Evolutionary conservation across 2,329 filamentous ascomycete genomes (phyloP), one percentile per base, ranked within the genome.

Genomic region (Ceratocystis ficicola): DNA sequence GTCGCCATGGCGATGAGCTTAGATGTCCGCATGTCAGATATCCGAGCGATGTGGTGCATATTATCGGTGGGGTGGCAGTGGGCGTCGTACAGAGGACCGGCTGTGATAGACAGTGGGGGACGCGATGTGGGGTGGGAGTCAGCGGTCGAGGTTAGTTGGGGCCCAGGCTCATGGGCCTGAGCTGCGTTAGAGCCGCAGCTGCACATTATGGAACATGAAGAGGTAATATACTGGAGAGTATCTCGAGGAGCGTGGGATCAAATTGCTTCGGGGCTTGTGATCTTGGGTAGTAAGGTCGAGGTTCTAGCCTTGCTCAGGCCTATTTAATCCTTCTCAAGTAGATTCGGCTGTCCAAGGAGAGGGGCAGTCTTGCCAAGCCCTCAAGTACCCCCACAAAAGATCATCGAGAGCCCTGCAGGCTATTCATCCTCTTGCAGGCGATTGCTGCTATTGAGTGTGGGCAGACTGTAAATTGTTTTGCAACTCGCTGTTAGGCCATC

Each of bases 51-150:
- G 20, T 80, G 83, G 52, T 79, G 75, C 81, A 90, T 86, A 22
- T 85, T 89, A 74, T 93, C 89, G 32, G 89, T 93, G 3, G 89
- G 89, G 73, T 94, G 89, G 74, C 89, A 93, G 77, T 94, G 89
- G 25, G 89, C 88, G 73, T 94, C 89, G 72, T 81, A 89, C 68
- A 90, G 78, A 62, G 86, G 86, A 41, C 86, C 63, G 32, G 41
- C 22, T 22, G 52, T 25, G 44, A n/a, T 32, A 12, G 62, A 28
- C 25, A 1, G 32, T 3, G 15, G 44, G 8, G 57, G 41, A 12
- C 15, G 12, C 28, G 44, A 17, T 10, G 7, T 10, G 41, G 41
- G 2, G 25, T 7, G 44, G 44, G 52, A 15, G 64, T 15, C 7
- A 44, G 64, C 0, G 41, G 44, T 25, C 20, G 64, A 2, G 28